Evolutionary conservation across 2,329 filamentous ascomycete species (phyloP).

Genomic region (Truncatella angustata): DNA sequence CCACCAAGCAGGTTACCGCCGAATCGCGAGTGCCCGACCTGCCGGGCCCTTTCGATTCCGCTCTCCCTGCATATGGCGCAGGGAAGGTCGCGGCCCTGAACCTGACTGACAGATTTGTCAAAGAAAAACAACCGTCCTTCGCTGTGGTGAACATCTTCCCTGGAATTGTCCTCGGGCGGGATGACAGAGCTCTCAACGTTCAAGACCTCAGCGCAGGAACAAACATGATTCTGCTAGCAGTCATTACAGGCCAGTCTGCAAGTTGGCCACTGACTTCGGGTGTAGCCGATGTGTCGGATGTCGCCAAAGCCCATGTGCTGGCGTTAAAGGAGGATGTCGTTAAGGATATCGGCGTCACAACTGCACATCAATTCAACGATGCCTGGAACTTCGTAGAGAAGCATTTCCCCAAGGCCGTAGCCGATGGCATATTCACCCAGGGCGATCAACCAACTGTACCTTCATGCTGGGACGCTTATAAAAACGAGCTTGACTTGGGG

Average conservation of each 20-base stretch:
- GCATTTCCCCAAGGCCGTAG: slow-evolving; percentile 11
- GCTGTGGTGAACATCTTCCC: slow-evolving; percentile 12
- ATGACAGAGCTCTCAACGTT: slow-evolving; percentile 1
- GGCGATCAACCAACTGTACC: slow-evolving; percentile 6
- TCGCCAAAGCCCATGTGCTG: background rate
- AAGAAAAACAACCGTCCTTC: slow-evolving; percentile 7
- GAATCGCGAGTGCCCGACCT: slow-evolving; percentile 11
- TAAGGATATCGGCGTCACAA: background rate
- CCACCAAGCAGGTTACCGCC: slow-evolving; percentile 1
- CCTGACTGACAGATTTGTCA: slow-evolving; percentile 11
- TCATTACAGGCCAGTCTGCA: background rate
- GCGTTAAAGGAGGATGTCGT: background rate
- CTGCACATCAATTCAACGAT: slow-evolving; percentile 13
- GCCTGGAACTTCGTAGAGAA: slow-evolving; percentile 10
- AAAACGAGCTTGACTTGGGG: background rate
- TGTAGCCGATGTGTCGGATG: background rate
- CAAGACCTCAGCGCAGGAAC: background rate
- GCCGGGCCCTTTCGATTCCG: slow-evolving; percentile 13
- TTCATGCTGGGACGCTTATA: background rate
- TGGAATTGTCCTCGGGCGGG: slow-evolving; percentile 13
- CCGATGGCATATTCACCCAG: slow-evolving; percentile 11
- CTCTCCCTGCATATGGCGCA: slow-evolving; percentile 12
- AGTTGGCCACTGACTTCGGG: background rate
- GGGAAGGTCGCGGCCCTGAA: slow-evolving; percentile 14
- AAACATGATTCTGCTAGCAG: background rate